These are phyloP conservation scores for Colletotrichum agaves DNA, from an alignment of 2,329 filamentous ascomycete genomes.

Conservation along the genomic window DNA sequence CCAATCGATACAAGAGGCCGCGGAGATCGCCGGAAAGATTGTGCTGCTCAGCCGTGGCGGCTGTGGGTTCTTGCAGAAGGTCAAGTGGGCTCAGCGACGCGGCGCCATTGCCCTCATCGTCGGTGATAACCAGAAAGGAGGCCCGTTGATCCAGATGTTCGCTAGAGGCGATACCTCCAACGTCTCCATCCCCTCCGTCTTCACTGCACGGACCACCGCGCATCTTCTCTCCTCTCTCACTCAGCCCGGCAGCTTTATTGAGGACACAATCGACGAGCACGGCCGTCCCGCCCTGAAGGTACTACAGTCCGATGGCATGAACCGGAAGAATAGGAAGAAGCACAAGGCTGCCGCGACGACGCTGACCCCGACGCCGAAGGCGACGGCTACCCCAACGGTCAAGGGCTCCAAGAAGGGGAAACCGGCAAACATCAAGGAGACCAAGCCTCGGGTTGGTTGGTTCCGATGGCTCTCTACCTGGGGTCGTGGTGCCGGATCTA, in stretches of 20 bases:
- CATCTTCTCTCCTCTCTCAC: slow-evolving; percentile 91
- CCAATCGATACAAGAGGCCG: slow-evolving; percentile 79
- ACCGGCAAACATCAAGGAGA: slow-evolving; percentile 38
- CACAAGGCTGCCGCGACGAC: slow-evolving; percentile 44
- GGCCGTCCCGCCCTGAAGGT: slow-evolving; percentile 66
- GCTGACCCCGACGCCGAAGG: slow-evolving; percentile 42
- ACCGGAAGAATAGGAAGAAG: slow-evolving; percentile 48
- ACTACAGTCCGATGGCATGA: slow-evolving; percentile 57
- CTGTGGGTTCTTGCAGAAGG: slow-evolving; percentile 96
- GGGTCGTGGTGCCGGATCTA: slow-evolving; percentile 44
- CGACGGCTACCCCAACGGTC: slow-evolving; percentile 43
- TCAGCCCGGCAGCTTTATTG: slow-evolving; percentile 73
- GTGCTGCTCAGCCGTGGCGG: slow-evolving; percentile 92
- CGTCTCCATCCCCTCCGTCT: slow-evolving; percentile 91
- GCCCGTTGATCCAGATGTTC: slow-evolving; percentile 95
- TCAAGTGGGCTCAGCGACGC: slow-evolving; percentile 94
- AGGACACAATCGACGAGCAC: slow-evolving; percentile 69
- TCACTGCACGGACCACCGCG: slow-evolving; percentile 94
- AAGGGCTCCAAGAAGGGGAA: slow-evolving; percentile 44
- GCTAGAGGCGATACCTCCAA: slow-evolving; percentile 97
- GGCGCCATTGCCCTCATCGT: slow-evolving; percentile 92
- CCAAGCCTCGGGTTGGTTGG: slow-evolving; percentile 50
- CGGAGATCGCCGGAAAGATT: slow-evolving; percentile 93
- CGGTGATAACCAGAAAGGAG: slow-evolving; percentile 90
- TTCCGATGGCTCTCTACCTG: slow-evolving; percentile 56